Conservation (phyloP, 1,284 basidiomycete genomes). For the Leccinum variabile region DNA sequence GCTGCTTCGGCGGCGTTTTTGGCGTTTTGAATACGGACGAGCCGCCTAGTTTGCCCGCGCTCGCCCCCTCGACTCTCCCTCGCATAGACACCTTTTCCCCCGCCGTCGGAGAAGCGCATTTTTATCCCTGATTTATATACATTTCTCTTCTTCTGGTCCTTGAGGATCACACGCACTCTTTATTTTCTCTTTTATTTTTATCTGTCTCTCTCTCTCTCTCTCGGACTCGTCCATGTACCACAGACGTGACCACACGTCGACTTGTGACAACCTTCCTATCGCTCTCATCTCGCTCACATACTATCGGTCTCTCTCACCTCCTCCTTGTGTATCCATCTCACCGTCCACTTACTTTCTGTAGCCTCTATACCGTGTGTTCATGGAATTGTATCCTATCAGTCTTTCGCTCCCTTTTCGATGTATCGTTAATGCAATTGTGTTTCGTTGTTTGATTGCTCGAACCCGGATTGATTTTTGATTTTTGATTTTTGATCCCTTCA, state of each 20-base stretch:
- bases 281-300: neutral
- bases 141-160: neutral
- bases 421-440: neutral
- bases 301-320: neutral
- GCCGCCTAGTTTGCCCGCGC: neutral
- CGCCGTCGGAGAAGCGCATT: neutral
- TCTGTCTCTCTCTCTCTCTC: neutral
- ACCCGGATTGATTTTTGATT: neutral
- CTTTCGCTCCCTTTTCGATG: neutral
- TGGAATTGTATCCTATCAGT: neutral
- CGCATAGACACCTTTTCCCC: neutral
- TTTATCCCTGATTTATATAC: neutral
- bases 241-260: neutral
- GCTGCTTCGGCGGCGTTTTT: constrained; percentile 13
- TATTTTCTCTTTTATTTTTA: neutral
- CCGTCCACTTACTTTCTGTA: neutral
- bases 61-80: neutral
- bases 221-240: neutral
- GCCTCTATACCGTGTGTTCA: neutral
- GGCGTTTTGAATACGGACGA: constrained; percentile 6
- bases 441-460: too few relatives aligned
- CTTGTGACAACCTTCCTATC: neutral
- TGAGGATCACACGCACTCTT: neutral
- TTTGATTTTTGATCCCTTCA: neutral
- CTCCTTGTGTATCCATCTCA: neutral